Base-by-base conservation (phyloP, 139 green algal species). In the Chlorella sp. region DNA sequence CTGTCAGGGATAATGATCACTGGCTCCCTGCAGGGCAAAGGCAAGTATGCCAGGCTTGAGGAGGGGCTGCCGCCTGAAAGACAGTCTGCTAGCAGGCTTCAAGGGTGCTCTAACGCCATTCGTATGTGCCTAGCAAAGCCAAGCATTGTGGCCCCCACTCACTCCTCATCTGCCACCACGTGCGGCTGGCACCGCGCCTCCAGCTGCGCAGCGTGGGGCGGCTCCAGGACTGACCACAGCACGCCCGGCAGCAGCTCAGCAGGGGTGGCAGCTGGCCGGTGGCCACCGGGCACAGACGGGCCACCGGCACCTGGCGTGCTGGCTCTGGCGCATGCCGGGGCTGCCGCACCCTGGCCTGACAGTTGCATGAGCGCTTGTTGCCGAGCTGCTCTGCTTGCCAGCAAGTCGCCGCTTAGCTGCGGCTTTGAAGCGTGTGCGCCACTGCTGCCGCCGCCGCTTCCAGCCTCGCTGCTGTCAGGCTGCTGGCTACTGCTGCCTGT, bases 181-280 rank as follows among this genome's bases (percentile, higher is more conserved):
- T 3, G 56, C 0, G 25, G 75, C 56, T 2, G 13, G 20, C 32
- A 25, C 12, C n/a, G 65, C 28, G 4, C 51, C 44, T 78, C 80
- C 67, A 79, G 32, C 20, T 16, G 36, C 3, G 80, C 80, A 11
- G 32, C 26, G 16, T 20, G 15, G 30, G 80, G 80, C 9, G 80
- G 67, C 16, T 85, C 80, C 67, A 72, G 47, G 21, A 85, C 80
- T n/a, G 67, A 71, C 73, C 85, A 83, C 71, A 60, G n/a, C 69
- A 87, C 7, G n/a, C 57, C 71, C 38, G 32, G 18, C 56, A 87
- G 70, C 26, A 88, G 85, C 70, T 65, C 39, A 25, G 75, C n/a
- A 16, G 84, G 84, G 3, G 78, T 86, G 26, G 56, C 21, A 16
- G 36, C 76, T 26, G 34, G 76, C 60, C 36, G 68, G 34, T 47